Evolutionary conservation across 805 yeast species (phyloP).

Genomic region (Candida nonsorbophila): DNA sequence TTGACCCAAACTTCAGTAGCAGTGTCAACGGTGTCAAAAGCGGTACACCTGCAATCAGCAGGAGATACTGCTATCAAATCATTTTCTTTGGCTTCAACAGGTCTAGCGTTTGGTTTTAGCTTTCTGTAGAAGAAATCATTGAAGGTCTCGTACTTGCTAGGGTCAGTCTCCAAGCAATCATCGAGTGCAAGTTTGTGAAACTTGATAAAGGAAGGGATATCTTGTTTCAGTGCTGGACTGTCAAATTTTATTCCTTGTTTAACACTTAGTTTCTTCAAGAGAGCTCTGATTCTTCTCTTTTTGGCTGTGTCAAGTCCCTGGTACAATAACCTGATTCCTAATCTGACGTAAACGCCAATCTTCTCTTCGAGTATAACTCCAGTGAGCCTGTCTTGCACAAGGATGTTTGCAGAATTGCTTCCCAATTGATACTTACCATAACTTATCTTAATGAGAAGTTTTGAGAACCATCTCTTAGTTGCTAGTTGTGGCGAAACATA

Average conservation of each 20-base stretch:
- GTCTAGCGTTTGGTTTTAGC: slow-evolving; percentile 66
- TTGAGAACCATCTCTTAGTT: slow-evolving; percentile 83
- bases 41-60: slow-evolving; percentile 84
- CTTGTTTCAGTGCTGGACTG: slow-evolving; percentile 54
- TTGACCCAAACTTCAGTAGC: slow-evolving; percentile 88
- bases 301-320: slow-evolving; percentile 65
- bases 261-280: slow-evolving; percentile 60
- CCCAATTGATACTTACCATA: slow-evolving; percentile 77
- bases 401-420: slow-evolving; percentile 85
- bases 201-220: slow-evolving; percentile 71
- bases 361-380: slow-evolving; percentile 91
- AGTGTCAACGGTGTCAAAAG: slow-evolving; percentile 49
- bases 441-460: slow-evolving; percentile 73
- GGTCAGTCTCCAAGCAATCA: slow-evolving; percentile 54
- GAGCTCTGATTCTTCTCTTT: slow-evolving; percentile 50
- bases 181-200: slow-evolving; percentile 76
- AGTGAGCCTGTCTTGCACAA: slow-evolving; percentile 86
- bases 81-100: slow-evolving; percentile 53
- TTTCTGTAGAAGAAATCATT: slow-evolving; percentile 86
- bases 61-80: slow-evolving; percentile 59
- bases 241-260: slow-evolving; percentile 88
- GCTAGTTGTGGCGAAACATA: slow-evolving; percentile 82
- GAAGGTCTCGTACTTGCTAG: slow-evolving; percentile 57
- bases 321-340: slow-evolving; percentile 82
- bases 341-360: slow-evolving; percentile 80